A percentile compares a stretch with the other conserved stretches of the same genome.
Conservation (phyloP, 2,329 filamentous ascomycete species). For the Xylaria digitata region DNA sequence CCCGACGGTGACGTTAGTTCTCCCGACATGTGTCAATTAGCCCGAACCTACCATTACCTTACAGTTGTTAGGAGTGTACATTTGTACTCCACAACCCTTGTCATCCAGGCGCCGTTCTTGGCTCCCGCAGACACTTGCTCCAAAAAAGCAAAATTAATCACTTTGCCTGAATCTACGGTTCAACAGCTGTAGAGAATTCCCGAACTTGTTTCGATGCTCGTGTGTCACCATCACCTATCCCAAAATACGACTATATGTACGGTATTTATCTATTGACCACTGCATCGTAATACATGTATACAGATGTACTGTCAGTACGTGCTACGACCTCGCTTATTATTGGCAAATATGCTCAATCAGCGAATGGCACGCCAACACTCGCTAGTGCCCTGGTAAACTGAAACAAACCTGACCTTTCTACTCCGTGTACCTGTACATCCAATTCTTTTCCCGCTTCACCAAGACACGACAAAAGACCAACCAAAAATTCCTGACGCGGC, state of each 20-base stretch:
- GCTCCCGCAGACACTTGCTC: conserved; percentile 4
- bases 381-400: conserved; percentile 24
- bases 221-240: conserved; percentile 1
- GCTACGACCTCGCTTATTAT: conserved; percentile 32
- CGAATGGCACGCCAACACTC: conserved; percentile 23
- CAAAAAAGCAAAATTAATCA: not conserved
- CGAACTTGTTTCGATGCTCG: not conserved
- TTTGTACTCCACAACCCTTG: not conserved
- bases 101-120: not conserved
- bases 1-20: conserved; percentile 2
- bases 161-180: not conserved
- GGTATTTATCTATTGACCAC: not conserved
- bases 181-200: not conserved
- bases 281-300: conserved; percentile 1
- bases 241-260: not conserved
- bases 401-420: conserved; percentile 29
- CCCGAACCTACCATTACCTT: not conserved
- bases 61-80: no score
- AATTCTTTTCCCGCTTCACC: no score
- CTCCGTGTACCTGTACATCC: not conserved
- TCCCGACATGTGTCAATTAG: not conserved
- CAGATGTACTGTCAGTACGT: not conserved
- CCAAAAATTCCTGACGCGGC: not conserved
- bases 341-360: conserved; percentile 12
- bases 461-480: not conserved